Percentiles rank a stretch among this genome's conserved stretches.
Evolutionary conservation across 164 flowering plant species (phyloP).

Genomic region (Magnolia kwangsiensis): DNA sequence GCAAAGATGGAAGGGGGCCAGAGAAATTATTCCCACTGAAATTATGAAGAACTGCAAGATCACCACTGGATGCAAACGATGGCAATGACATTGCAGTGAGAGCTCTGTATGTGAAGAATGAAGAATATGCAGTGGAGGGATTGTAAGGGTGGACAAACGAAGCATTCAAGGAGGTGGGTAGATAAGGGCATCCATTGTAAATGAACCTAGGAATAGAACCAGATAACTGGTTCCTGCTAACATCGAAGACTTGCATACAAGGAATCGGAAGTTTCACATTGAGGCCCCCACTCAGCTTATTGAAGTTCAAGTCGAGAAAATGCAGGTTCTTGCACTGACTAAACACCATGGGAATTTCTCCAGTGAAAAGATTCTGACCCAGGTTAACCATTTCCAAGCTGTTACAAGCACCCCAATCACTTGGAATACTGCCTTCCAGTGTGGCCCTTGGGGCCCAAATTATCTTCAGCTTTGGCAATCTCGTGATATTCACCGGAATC

Average conservation of each 20-base stretch:
- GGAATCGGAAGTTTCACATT: conserved; percentile 48
- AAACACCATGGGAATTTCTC: conserved; percentile 42
- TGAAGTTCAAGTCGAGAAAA: conserved; percentile 62
- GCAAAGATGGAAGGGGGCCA: conserved; percentile 48
- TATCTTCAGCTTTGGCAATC: conserved; percentile 64
- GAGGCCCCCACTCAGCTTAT: conserved; percentile 52
- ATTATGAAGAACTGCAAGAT: conserved; percentile 49
- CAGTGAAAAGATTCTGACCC: conserved; percentile 54
- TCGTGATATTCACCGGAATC: conserved; percentile 50
- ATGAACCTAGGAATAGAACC: conserved; percentile 61
- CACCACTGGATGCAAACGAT: conserved; percentile 27
- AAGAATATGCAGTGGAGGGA: conserved; percentile 37
- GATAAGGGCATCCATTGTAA: conserved; percentile 29
- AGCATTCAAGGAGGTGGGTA: conserved; percentile 14
- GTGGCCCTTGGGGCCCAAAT: conserved; percentile 79
- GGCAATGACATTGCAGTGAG: conserved; percentile 25
- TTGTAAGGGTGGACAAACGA: conserved; percentile 5
- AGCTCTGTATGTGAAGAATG: conserved; percentile 36
- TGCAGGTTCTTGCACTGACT: conserved; percentile 52
- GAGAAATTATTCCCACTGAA: conserved; percentile 64
- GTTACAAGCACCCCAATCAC: conserved; percentile 66
- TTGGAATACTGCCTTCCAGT: conserved; percentile 53
- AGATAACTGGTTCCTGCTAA: conserved; percentile 51
- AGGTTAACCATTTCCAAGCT: conserved; percentile 75
- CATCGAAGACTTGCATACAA: conserved; percentile 72